Conservation (phyloP, 2,329 filamentous ascomycete genomes). For the Exophiala oligosperma region DNA sequence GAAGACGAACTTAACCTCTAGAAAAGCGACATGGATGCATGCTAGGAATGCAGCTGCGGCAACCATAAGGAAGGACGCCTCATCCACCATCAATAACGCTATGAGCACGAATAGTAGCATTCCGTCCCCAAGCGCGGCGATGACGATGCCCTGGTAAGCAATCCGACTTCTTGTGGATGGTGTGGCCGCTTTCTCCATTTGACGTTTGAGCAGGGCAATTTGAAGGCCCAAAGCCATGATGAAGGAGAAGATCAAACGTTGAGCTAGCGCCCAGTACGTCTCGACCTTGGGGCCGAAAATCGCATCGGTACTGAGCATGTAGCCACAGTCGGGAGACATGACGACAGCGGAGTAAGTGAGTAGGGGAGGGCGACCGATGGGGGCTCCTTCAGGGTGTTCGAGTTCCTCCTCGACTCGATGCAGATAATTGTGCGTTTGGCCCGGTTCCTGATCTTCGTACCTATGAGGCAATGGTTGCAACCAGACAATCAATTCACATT, state of each 20-base stretch:
- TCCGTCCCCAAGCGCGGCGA: constrained; percentile 62
- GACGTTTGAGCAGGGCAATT: constrained; percentile 57
- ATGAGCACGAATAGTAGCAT: constrained; percentile 57
- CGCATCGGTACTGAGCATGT: constrained; percentile 59
- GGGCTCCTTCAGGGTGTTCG: constrained; percentile 58
- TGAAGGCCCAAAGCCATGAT: constrained; percentile 56
- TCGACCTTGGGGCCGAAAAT: constrained; percentile 57
- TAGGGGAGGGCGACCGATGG: constrained; percentile 51
- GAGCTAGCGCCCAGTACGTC: constrained; percentile 41
- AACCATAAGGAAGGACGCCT: constrained; percentile 56
- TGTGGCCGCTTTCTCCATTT: constrained; percentile 65
- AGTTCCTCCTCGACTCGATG: constrained; percentile 60
- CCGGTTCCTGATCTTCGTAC: constrained; percentile 24
- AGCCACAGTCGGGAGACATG: constrained; percentile 68
- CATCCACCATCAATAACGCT: constrained; percentile 56
- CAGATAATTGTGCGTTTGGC: constrained; percentile 39
- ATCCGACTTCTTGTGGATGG: constrained; percentile 64
- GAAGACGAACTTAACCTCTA: constrained; percentile 65
- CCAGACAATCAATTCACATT: constrained; percentile 88
- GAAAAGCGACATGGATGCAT: constrained; percentile 61
- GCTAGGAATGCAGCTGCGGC: constrained; percentile 59
- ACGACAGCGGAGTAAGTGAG: constrained; percentile 61
- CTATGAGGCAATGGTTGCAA: constrained; percentile 60
- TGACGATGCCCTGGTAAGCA: constrained; percentile 63
- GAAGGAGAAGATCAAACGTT: constrained; percentile 52